Base-by-base conservation (phyloP, 202 grass and related monocot species). In the Setaria italica region DNA sequence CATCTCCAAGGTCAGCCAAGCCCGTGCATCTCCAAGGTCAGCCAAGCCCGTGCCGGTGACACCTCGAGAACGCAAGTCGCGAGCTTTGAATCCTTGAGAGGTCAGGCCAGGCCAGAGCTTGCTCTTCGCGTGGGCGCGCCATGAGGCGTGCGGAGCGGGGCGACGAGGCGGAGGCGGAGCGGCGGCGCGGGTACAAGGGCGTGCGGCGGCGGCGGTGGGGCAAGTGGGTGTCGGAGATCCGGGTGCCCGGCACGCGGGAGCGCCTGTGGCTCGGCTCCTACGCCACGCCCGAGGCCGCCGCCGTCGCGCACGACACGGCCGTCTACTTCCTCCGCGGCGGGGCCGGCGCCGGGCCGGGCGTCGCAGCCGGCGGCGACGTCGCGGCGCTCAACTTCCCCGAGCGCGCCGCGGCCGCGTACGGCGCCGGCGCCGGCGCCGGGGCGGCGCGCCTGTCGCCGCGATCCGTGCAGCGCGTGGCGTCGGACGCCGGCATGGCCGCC, bases 181-280 rank as follows among this genome's bases (percentile, higher is more conserved):
- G 10, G 89, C 89, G 6, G 87, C 32, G 87, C 93, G 11, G 51
- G 71, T 95, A 92, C 90, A 95, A 74, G 71, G 93, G 93, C 70
- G 93, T 95, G 85, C 81, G 93, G 65, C 85, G 70, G 30, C 85
- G 93, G 70, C 85, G 59, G 21, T 95, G 93, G 93, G 88, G 93
- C 4, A 95, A 95, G 84, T 95, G 93, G 93, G 90, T 95, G 66
- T 95, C 93, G n/a, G 93, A 92, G 85, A 95, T 95, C 78, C 75
- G 90, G 11, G 90, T 92, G 76, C 85, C 88, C 46, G 90, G 93
- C 81, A 87, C 88, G 50, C 88, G 80, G 5, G 80, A 88, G 56
- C 82, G 90, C 58, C 85, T 95, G 60, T 95, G 90, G 90, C 90
- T 92, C 71, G 93, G 88, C 19, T 92, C 90, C 45, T 95, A 95